phyloP scores from a whole-genome alignment of 257 asterid genomes.

The Salvia miltiorrhiza region DNA sequence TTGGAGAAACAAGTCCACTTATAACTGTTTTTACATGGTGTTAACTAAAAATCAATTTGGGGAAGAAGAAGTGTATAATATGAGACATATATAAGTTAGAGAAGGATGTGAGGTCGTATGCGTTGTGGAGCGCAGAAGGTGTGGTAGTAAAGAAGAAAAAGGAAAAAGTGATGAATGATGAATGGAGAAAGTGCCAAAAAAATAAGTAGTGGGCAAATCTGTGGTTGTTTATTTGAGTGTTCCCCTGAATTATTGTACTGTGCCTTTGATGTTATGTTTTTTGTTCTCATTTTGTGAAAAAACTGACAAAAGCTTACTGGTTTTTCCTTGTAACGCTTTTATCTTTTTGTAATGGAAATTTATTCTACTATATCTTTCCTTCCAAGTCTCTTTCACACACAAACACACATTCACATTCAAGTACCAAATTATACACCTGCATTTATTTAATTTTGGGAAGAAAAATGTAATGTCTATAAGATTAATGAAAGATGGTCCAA shows the following conservation, averaged over 20 bases:
- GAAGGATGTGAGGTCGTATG: background rate
- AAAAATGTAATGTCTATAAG: slow-evolving; percentile 1
- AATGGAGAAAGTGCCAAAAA: slow-evolving; percentile 12
- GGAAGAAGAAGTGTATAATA: too few relatives aligned
- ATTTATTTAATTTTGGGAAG: slow-evolving; percentile 4
- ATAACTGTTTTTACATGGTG: too few relatives aligned
- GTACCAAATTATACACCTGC: background rate
- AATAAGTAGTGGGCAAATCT: slow-evolving; percentile 1
- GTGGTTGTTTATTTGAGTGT: slow-evolving; percentile 12
- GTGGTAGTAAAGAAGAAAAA: background rate
- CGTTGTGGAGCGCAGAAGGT: slow-evolving; percentile 5
- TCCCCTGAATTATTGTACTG: slow-evolving; percentile 21
- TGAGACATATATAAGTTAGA: background rate
- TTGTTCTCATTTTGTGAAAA: slow-evolving; percentile 26
- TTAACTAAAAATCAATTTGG: too few relatives aligned
- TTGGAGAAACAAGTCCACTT: too few relatives aligned
- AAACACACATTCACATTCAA: slow-evolving; percentile 4
- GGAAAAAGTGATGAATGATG: background rate
- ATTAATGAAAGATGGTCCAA: background rate
- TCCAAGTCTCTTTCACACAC: background rate
- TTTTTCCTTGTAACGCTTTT: slow-evolving; percentile 8
- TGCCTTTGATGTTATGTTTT: slow-evolving; percentile 18
- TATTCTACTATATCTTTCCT: background rate
- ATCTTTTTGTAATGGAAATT: background rate
- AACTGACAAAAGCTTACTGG: background rate